Evolutionary conservation across 495 filamentous ascomycete species (phyloP).

Genomic region (Cercophora samala): DNA sequence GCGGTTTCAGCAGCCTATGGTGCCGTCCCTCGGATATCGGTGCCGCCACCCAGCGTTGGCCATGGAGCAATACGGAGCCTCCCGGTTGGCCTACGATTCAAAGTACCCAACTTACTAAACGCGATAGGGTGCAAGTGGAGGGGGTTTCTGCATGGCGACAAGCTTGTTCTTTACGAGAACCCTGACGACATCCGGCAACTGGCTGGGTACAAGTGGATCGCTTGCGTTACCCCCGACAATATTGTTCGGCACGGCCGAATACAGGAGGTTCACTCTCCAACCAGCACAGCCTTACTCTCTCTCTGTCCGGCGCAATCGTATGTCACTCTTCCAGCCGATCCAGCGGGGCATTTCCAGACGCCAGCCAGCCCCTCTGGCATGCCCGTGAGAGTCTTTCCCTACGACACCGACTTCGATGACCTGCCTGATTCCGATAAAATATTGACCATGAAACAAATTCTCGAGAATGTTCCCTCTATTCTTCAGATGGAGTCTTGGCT

Average conservation of each 20-base stretch:
- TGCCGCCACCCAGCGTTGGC: neutral
- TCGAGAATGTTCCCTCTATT: conserved; percentile 68
- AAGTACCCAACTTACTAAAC: conserved; percentile 19
- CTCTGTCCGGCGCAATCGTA: neutral
- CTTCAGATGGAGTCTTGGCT: conserved; percentile 61
- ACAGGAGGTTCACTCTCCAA: neutral
- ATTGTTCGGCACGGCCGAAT: conserved; percentile 25
- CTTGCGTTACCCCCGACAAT: neutral
- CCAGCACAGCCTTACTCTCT: conserved; percentile 8
- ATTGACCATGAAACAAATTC: conserved; percentile 52
- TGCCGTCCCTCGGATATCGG: too few relatives aligned
- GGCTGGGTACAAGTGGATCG: neutral
- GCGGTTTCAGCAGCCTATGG: conserved; percentile 29
- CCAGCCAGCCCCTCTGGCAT: neutral
- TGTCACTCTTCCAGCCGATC: neutral
- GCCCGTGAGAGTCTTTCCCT: conserved; percentile 14
- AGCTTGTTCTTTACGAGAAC: neutral
- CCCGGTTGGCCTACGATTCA: conserved; percentile 24
- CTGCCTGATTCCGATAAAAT: conserved; percentile 46
- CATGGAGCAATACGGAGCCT: conserved; percentile 23
- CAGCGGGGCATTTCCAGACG: neutral
- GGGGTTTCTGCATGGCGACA: neutral
- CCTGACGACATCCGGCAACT: neutral
- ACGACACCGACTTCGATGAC: conserved; percentile 34
- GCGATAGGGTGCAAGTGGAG: neutral